A percentile compares a stretch with the other conserved stretches of the same genome.
phyloP scores from a whole-genome alignment of 2,329 filamentous ascomycete genomes.

The Botryosphaeria dothidea region DNA sequence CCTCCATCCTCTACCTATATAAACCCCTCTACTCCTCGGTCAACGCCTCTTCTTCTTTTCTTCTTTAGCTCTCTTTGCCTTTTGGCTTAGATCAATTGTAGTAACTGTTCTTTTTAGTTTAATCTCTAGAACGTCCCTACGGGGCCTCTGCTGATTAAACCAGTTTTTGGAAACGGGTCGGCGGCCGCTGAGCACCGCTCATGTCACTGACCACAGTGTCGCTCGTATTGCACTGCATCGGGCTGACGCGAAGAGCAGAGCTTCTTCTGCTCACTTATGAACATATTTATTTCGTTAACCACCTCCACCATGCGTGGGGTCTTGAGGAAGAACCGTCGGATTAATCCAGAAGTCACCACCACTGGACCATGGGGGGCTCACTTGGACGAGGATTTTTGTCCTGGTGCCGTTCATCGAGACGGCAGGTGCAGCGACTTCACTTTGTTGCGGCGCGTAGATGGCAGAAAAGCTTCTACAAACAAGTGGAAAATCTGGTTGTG shows the following conservation, averaged over 20 bases:
- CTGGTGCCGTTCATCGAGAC: too few species aligned
- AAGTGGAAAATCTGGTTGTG: too few species aligned
- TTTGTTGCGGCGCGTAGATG: too few species aligned
- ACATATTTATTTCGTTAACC: not conserved
- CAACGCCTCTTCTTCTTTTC: not conserved
- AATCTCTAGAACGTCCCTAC: not conserved
- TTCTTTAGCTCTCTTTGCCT: not conserved
- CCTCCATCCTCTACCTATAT: not conserved
- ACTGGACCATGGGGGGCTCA: too few species aligned
- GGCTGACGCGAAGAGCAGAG: not conserved
- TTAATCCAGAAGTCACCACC: too few species aligned
- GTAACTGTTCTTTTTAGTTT: too few species aligned
- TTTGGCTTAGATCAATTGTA: constrained; percentile 4
- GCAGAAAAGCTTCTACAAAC: too few species aligned
- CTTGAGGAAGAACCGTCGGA: too few species aligned
- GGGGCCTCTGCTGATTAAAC: not conserved
- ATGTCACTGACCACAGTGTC: not conserved
- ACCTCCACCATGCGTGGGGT: not conserved
- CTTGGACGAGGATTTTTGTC: too few species aligned
- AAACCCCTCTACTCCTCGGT: not conserved
- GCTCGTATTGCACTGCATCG: not conserved
- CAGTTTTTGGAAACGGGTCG: not conserved
- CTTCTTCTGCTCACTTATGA: not conserved
- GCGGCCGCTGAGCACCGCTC: too few species aligned
- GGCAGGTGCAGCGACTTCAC: too few species aligned